phyloP scores from a whole-genome alignment of 257 asterid species.

The Solanum stenotomum region DNA sequence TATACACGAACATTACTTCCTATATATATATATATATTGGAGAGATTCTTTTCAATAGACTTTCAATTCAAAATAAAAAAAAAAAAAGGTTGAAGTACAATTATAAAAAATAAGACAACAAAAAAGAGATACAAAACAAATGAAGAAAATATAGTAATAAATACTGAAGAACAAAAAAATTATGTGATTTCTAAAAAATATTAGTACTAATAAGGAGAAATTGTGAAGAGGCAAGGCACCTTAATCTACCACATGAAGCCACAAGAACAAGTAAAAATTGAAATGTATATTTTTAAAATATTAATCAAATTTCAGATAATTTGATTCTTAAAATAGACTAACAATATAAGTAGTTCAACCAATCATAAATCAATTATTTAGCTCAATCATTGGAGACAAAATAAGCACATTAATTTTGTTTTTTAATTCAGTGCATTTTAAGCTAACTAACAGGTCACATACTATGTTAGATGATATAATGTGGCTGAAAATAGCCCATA shows the following conservation, averaged over 20 bases:
- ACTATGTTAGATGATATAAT: not conserved
- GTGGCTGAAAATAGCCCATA: not conserved
- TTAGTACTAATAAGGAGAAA: no score
- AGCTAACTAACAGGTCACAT: not conserved
- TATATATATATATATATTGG: no score
- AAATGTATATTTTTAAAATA: not conserved
- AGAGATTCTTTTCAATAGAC: no score
- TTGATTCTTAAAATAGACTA: not conserved
- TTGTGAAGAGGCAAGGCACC: not conserved
- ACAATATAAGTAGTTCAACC: not conserved
- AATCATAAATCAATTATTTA: not conserved
- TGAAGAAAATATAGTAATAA: no score
- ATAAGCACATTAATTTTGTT: not conserved
- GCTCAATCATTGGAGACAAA: not conserved
- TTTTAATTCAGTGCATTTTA: not conserved
- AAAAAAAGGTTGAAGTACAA: no score
- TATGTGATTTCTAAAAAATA: no score
- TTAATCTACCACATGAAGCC: no score
- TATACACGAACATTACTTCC: accelerated
- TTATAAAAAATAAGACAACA: not conserved
- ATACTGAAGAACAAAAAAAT: not conserved
- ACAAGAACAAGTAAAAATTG: not conserved
- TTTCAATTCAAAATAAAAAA: no score
- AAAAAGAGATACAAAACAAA: not conserved
- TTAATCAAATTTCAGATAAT: not conserved